Conservation (phyloP, 2,329 filamentous ascomycete species). For the Cladosporium sp. region DNA sequence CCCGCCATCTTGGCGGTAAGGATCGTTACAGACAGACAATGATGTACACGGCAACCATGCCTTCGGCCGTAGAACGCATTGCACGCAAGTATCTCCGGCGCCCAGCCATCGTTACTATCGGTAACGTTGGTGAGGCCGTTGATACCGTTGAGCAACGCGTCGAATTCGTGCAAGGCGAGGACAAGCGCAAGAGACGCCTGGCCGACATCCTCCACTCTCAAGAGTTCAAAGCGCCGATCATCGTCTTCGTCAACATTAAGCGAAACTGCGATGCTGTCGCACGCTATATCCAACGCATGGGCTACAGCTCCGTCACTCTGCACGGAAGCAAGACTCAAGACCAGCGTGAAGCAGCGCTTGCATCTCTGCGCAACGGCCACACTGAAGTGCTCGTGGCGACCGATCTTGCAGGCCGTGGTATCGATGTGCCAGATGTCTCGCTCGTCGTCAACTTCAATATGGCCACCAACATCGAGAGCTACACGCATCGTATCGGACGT, state of each 20-base stretch:
- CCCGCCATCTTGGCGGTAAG: slow-evolving; percentile 66
- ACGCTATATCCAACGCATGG: slow-evolving; percentile 89
- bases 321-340: slow-evolving; percentile 98
- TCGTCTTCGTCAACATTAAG: slow-evolving; percentile 99
- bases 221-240: slow-evolving; percentile 84
- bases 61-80: slow-evolving; percentile 84
- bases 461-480: slow-evolving; percentile 86
- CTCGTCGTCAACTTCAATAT: slow-evolving; percentile 99
- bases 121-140: slow-evolving; percentile 90
- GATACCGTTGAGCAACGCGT: slow-evolving; percentile 97
- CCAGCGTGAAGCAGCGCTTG: slow-evolving; percentile 89
- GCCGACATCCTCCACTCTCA: slow-evolving; percentile 78
- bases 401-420: slow-evolving; percentile 93
- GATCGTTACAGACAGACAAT: slow-evolving; percentile 93
- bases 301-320: slow-evolving; percentile 82
- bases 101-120: slow-evolving; percentile 91
- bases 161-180: slow-evolving; percentile 84
- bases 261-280: slow-evolving; percentile 96
- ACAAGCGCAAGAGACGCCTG: slow-evolving; percentile 95
- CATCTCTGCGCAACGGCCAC: slow-evolving; percentile 72
- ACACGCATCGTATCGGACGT: slow-evolving; percentile 94
- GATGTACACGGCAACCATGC: slow-evolving; percentile 99
- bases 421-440: slow-evolving; percentile 90
- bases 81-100: slow-evolving; percentile 94
- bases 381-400: slow-evolving; percentile 92